Evolutionary conservation across 169 alveolate species (phyloP).

Genomic region (Blepharisma undulans): DNA sequence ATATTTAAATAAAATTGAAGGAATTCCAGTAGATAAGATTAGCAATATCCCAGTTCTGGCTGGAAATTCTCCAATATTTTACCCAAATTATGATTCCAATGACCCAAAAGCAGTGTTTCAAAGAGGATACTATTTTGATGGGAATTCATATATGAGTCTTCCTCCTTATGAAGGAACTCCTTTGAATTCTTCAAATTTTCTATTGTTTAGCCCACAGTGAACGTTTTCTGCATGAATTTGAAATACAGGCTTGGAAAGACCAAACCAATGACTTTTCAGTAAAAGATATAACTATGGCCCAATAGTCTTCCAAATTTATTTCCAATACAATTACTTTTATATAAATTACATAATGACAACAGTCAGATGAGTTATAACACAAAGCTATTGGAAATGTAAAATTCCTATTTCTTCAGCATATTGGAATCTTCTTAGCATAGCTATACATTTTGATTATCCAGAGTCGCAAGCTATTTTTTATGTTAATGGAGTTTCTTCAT

Average conservation of each 20-base stretch:
- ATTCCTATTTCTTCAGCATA: not conserved
- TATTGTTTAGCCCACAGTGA: not conserved
- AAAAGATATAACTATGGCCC: not conserved
- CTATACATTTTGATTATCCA: too few relatives aligned
- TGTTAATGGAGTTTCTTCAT: too few relatives aligned
- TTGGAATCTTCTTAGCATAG: too few relatives aligned
- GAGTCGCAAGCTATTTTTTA: too few relatives aligned
- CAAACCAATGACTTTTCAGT: not conserved
- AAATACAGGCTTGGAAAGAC: not conserved
- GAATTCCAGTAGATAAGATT: not conserved
- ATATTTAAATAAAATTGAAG: not conserved
- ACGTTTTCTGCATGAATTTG: not conserved
- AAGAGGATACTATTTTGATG: constrained; percentile 9
- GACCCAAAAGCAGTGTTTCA: not conserved
- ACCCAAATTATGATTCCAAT: not conserved
- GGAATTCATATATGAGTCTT: not conserved
- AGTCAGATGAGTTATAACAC: not conserved
- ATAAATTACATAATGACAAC: not conserved
- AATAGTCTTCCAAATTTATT: not conserved
- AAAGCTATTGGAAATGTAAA: not conserved
- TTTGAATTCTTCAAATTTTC: not conserved
- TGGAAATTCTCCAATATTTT: not conserved
- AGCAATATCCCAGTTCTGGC: not conserved
- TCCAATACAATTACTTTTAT: too few relatives aligned
- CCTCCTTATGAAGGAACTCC: constrained; percentile 14